Base-by-base conservation (phyloP, 2,329 filamentous ascomycete species). In the Parastagonospora avenae region DNA sequence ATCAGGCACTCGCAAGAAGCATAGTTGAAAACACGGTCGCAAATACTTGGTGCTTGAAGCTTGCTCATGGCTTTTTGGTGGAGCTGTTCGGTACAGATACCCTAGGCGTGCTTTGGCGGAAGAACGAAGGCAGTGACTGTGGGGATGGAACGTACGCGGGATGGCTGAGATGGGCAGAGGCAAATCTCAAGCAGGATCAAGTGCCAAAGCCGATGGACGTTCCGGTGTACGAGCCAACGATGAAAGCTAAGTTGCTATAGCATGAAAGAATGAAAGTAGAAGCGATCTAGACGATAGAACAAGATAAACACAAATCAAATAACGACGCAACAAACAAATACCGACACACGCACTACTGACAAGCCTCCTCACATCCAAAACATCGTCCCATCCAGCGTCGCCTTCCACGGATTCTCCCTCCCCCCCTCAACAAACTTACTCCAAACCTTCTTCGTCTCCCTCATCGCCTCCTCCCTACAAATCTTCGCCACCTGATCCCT, bases 51-150 rank as follows among this genome's bases (percentile, higher is more conserved):
- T 78, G 76, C 1, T 80, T 85, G 64, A 85, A 85, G 67, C 66
- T 85, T 7, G 80, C 80, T 0, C 81, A 83, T 55, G 82, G 82
- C 0, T 58, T 84, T 19, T 83, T 83, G 19, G 40, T 83, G 8
- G 72, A 76, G 31, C 76, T 84, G 0, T 66, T 77, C 24, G 77
- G 78, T 4, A 55, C 46, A 1, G 71, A 76, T 14, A 84, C 82
- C 1, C 66, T 85, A 9, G 80, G 81, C 1, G 80, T 80, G 24
- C 56, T 82, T 29, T 85, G 82, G 82, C 77, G 79, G 63, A 76
- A 75, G 30, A 56, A 84, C 56, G 64, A 70, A 2, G 82, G 79
- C 1, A 76, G 76, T 0, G 82, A 85, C 59, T 59, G 76, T 60
- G 70, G 79, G 2, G 72, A 74, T 0, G 77, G 79, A 4, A 85